phyloP scores from a whole-genome alignment of 2,329 filamentous ascomycete species.

The Sporothrix dimorphospora region DNA sequence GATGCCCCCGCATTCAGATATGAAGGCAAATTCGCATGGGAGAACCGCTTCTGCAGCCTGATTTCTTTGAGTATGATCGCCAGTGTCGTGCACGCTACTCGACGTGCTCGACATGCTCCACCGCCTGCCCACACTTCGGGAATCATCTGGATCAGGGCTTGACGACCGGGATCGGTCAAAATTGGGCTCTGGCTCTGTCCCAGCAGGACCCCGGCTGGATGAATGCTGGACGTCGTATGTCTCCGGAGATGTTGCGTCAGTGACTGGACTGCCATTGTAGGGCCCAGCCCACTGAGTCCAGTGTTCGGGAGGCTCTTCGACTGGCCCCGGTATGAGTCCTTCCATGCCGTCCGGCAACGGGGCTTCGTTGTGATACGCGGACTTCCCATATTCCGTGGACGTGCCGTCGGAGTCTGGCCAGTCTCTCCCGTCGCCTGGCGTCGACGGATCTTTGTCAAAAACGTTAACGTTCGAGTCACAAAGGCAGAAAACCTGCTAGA shows the following conservation, averaged over 20 bases:
- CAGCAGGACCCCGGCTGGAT: neutral
- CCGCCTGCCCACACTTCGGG: neutral
- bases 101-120: neutral
- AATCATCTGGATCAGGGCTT: neutral
- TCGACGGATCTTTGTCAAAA: neutral
- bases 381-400: neutral
- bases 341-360: neutral
- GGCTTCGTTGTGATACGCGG: neutral
- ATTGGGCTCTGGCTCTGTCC: neutral
- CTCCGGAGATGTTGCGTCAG: neutral
- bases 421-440: neutral
- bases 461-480: neutral
- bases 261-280: neutral
- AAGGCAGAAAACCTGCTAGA: neutral
- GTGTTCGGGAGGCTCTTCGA: too few relatives aligned
- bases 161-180: neutral
- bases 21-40: conserved; percentile 51
- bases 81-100: neutral
- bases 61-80: neutral
- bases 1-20: conserved; percentile 41
- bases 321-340: neutral
- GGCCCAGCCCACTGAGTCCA: too few relatives aligned
- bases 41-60: neutral
- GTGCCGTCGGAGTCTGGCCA: neutral
- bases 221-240: neutral